phyloP scores from a whole-genome alignment of 768 basidiomycete species.

The Boletus pseudopeckii region DNA sequence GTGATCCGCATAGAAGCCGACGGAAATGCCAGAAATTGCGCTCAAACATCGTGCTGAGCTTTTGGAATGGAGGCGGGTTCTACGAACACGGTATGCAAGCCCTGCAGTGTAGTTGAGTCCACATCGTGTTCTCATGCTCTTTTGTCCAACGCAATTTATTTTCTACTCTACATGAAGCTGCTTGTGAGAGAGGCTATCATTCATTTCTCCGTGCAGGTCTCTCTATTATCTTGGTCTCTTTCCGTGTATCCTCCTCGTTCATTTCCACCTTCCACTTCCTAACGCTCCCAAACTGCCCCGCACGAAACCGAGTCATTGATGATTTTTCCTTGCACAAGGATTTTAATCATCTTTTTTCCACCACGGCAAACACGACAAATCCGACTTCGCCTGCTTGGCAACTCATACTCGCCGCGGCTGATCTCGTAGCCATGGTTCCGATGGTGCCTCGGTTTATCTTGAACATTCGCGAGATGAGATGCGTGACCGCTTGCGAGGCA shows the following conservation, averaged over 20 bases:
- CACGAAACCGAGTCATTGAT: neutral
- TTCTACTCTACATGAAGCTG: neutral
- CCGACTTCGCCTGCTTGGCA: neutral
- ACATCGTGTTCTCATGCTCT: neutral
- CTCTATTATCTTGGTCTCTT: too few species aligned
- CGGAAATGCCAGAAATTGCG: neutral
- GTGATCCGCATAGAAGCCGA: neutral
- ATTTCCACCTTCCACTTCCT: neutral
- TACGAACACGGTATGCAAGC: neutral
- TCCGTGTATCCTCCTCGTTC: neutral
- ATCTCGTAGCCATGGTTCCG: neutral
- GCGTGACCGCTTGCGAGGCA: neutral
- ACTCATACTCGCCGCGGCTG: neutral
- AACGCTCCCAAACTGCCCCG: neutral
- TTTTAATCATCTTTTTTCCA: neutral
- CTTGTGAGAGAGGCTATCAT: neutral
- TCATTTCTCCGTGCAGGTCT: conserved; percentile 3
- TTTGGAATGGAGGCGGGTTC: neutral
- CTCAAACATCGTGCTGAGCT: neutral
- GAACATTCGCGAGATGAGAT: neutral
- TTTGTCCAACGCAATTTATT: neutral
- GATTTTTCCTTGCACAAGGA: neutral
- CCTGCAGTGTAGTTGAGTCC: neutral
- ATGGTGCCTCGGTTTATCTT: neutral
- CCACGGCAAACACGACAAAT: neutral